Evolutionary conservation across 2,329 filamentous ascomycete genomes (phyloP).

Genomic region (Ascochyta rabiei): DNA sequence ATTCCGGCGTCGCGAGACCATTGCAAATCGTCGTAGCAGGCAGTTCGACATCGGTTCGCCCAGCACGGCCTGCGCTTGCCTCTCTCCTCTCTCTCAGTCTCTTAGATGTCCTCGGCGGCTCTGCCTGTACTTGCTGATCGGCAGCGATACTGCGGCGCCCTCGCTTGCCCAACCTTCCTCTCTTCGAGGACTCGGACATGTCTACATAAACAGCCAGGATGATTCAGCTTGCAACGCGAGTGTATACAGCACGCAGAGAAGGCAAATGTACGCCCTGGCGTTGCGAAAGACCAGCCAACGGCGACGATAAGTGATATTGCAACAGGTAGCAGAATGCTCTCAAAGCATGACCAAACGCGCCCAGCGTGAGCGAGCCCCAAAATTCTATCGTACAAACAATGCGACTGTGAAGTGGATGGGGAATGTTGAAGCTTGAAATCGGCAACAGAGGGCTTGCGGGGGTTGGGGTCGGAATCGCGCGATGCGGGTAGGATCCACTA

Average conservation of each 20-base stretch:
- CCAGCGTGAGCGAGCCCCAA: not conserved
- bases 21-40: conserved; percentile 7
- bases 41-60: not conserved
- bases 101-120: conserved; percentile 8
- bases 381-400: conserved; percentile 12
- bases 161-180: conserved; percentile 15
- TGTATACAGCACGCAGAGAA: not conserved
- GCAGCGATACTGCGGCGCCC: not conserved
- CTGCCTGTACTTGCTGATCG: conserved; percentile 8
- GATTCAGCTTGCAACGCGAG: not conserved
- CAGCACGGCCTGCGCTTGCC: conserved; percentile 1
- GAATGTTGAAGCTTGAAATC: not conserved
- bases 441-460: conserved; percentile 18
- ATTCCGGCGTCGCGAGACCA: conserved; percentile 29
- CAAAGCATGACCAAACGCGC: not conserved
- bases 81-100: conserved; percentile 12
- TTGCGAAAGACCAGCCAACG: not conserved
- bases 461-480: conserved; percentile 12
- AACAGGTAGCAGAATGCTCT: not conserved
- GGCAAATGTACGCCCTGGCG: not conserved
- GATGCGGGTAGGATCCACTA: conserved; percentile 1
- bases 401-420: conserved; percentile 1
- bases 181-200: conserved; percentile 10
- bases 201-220: not conserved
- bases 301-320: not conserved